Percentiles rank a stretch among this genome's conserved stretches.
Evolutionary conservation across 1,284 basidiomycete species (phyloP).

Genomic region (Xerocomus minutiporus): DNA sequence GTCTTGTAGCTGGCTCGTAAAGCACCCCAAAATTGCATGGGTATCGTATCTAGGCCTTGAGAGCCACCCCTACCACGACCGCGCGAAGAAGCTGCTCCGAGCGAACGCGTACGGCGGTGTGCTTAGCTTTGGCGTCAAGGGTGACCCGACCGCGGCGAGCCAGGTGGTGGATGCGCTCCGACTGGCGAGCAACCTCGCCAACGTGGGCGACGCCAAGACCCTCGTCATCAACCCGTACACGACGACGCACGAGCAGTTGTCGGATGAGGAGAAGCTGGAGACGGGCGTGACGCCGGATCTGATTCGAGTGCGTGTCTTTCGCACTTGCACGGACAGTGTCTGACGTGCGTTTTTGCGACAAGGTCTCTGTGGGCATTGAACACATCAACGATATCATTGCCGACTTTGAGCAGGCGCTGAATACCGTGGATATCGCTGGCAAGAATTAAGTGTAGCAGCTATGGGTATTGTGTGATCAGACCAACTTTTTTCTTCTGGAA

Average conservation of each 20-base stretch:
- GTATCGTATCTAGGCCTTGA: conserved; percentile 76
- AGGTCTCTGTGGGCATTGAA: not conserved
- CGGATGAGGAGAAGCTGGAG: conserved; percentile 58
- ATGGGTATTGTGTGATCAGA: no score
- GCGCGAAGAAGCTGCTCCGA: conserved; percentile 57
- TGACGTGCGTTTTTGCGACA: not conserved
- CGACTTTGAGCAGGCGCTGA: not conserved
- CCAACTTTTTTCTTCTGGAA: no score
- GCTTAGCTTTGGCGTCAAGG: conserved; percentile 79
- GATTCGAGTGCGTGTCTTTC: conserved; percentile 54
- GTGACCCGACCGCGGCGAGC: conserved; percentile 53
- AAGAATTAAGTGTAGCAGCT: not conserved
- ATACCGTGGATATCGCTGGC: not conserved
- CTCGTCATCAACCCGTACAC: conserved; percentile 79
- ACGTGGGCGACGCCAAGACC: conserved; percentile 33
- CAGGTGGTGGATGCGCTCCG: conserved; percentile 70
- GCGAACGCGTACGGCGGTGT: conserved; percentile 67
- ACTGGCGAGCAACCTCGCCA: conserved; percentile 70
- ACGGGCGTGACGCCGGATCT: conserved; percentile 78
- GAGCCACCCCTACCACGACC: conserved; percentile 57
- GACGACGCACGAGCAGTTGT: conserved; percentile 79
- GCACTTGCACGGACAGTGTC: no score
- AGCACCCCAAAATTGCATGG: conserved; percentile 69
- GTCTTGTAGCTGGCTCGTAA: conserved; percentile 51
- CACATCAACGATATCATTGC: not conserved